Conservation (phyloP, 495 filamentous ascomycete genomes). For the Aspergillus nanangensis region DNA sequence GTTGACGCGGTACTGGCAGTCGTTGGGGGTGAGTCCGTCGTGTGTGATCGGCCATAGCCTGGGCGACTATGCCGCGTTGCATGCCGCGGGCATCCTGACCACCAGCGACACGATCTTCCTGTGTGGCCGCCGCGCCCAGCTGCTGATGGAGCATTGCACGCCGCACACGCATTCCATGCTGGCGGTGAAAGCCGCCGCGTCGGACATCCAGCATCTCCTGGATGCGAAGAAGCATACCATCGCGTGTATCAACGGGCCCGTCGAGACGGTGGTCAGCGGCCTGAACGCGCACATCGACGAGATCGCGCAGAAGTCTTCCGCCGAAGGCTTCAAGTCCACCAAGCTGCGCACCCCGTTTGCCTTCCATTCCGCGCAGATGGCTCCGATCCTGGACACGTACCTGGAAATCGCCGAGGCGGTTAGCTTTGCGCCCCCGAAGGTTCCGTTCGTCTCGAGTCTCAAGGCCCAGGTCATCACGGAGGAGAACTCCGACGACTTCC, state of each 20-base stretch:
- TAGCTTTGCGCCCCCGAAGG: slow-evolving; percentile 55
- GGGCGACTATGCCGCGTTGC: slow-evolving; percentile 84
- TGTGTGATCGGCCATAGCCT: slow-evolving; percentile 80
- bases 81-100: slow-evolving; percentile 75
- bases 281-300: slow-evolving; percentile 39
- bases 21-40: slow-evolving; percentile 70
- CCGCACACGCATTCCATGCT: slow-evolving; percentile 64
- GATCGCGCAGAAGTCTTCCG: slow-evolving; percentile 52
- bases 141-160: slow-evolving; percentile 70
- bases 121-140: slow-evolving; percentile 69
- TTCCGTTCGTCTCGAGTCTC: slow-evolving; percentile 67
- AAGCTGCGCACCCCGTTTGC: slow-evolving; percentile 71
- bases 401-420: slow-evolving; percentile 51
- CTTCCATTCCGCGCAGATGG: slow-evolving; percentile 78
- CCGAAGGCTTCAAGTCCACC: slow-evolving; percentile 58
- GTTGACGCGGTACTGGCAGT: slow-evolving; percentile 72
- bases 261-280: slow-evolving; percentile 48
- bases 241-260: slow-evolving; percentile 49
- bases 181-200: slow-evolving; percentile 37
- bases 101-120: slow-evolving; percentile 77
- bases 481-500: slow-evolving; percentile 35
- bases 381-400: slow-evolving; percentile 63
- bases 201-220: slow-evolving; percentile 26
- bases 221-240: slow-evolving; percentile 35
- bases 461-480: slow-evolving; percentile 54